These are phyloP conservation scores for Paraphoma sp. DNA, from an alignment of 2,329 filamentous ascomycete genomes.

Conservation along the genomic window DNA sequence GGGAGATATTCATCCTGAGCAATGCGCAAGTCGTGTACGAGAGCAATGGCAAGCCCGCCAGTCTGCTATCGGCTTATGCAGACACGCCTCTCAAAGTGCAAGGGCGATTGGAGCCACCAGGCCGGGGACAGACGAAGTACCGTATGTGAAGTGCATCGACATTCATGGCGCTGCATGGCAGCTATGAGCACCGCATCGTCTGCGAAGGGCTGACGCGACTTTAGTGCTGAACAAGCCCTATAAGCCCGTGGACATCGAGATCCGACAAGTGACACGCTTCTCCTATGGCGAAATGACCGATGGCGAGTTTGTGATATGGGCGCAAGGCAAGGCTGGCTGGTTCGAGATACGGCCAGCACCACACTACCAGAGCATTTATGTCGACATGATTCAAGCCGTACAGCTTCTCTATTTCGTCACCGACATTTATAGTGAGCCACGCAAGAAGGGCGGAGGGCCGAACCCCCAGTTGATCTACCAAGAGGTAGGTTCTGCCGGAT, in stretches of 20 bases:
- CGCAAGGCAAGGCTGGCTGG: constrained; percentile 70
- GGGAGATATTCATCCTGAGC: constrained; percentile 67
- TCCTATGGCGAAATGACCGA: constrained; percentile 62
- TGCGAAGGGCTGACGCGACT: constrained; percentile 11
- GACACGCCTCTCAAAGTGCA: constrained; percentile 68
- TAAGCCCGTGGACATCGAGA: constrained; percentile 56
- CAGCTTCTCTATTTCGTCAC: constrained; percentile 68
- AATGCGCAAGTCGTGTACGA: constrained; percentile 69
- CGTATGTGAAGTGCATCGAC: constrained; percentile 24
- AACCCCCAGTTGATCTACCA: constrained; percentile 49
- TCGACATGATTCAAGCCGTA: constrained; percentile 68
- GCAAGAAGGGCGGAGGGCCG: constrained; percentile 48
- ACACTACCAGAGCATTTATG: constrained; percentile 63
- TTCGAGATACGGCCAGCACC: constrained; percentile 69
- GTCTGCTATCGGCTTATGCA: constrained; percentile 66
- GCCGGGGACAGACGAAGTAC: constrained; percentile 34
- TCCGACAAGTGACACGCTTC: constrained; percentile 58
- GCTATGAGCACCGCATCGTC: too few relatives aligned
- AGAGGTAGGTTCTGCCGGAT: constrained; percentile 34
- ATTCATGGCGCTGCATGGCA: too few relatives aligned
- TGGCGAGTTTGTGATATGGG: constrained; percentile 68
- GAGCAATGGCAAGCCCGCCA: constrained; percentile 57
- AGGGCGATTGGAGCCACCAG: constrained; percentile 59
- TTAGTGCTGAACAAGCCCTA: constrained; percentile 44
- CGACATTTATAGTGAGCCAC: constrained; percentile 60